Evolutionary conservation across 371 early-diverging fungal genomes (phyloP).

Genomic region (Saksenaea vasiformis): DNA sequence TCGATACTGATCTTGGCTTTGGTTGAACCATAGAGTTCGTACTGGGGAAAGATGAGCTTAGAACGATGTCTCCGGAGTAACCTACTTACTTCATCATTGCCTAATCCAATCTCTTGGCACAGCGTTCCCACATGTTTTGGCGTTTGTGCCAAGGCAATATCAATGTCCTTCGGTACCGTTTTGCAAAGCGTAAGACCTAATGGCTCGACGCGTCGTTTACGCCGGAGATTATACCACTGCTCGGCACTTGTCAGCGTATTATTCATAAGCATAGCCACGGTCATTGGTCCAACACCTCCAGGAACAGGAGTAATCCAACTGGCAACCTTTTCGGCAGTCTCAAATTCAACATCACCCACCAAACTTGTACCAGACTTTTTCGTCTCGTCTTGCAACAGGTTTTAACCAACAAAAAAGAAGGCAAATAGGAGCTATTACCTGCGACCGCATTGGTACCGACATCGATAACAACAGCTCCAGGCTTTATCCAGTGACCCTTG

Average conservation of each 20-base stretch:
- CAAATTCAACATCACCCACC: slow-evolving; percentile 94
- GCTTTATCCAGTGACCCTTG: slow-evolving; percentile 90
- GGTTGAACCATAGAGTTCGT: slow-evolving; percentile 81
- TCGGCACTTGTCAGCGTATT: slow-evolving; percentile 83
- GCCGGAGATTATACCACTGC: slow-evolving; percentile 61
- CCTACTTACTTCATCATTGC: slow-evolving; percentile 51
- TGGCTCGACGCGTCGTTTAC: slow-evolving; percentile 54
- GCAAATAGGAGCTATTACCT: too few relatives aligned
- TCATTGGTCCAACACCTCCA: slow-evolving; percentile 97
- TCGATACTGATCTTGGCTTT: slow-evolving; percentile 87
- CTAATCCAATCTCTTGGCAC: slow-evolving; percentile 79
- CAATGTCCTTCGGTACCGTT: slow-evolving; percentile 90
- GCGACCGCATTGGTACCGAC: slow-evolving; percentile 91
- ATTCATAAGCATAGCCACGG: slow-evolving; percentile 92
- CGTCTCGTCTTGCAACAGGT: slow-evolving; percentile 58
- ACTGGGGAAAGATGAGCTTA: slow-evolving; percentile 37
- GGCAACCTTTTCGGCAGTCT: slow-evolving; percentile 66
- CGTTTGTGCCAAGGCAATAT: slow-evolving; percentile 85
- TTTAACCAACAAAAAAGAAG: too few relatives aligned
- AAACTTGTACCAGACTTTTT: slow-evolving; percentile 87
- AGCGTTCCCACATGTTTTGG: slow-evolving; percentile 80
- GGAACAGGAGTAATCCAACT: slow-evolving; percentile 92
- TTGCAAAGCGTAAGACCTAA: slow-evolving; percentile 58
- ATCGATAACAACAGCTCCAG: slow-evolving; percentile 90
- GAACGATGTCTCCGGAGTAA: neutral